Evolutionary conservation across 305 asterid genomes (phyloP).

Genomic region (Coffea humblotiana): DNA sequence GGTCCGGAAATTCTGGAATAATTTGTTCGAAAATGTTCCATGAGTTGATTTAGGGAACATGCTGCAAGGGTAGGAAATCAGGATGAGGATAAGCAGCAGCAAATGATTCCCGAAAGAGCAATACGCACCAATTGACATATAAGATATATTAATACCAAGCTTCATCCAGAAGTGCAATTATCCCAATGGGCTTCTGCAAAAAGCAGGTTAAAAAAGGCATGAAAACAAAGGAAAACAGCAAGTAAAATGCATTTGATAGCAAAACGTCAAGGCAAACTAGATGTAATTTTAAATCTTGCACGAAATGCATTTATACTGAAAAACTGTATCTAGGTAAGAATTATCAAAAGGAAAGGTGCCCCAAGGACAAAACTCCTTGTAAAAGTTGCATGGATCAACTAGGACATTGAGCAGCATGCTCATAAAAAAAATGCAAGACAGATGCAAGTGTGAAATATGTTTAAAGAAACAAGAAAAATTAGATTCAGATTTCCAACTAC

Average conservation of each 20-base stretch:
- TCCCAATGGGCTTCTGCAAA: slow-evolving; percentile 95
- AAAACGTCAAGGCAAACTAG: background rate
- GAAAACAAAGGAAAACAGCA: slow-evolving; percentile 24
- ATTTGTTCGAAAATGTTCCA: slow-evolving; percentile 86
- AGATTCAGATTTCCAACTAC: background rate
- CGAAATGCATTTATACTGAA: background rate
- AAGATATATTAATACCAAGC: slow-evolving; percentile 67
- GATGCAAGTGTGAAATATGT: too few relatives aligned
- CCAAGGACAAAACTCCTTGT: background rate
- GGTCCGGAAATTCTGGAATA: slow-evolving; percentile 73
- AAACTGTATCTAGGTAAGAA: background rate
- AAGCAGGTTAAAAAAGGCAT: slow-evolving; percentile 24
- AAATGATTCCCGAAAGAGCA: slow-evolving; percentile 22
- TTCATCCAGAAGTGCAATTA: slow-evolving; percentile 93
- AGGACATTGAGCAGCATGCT: too few relatives aligned
- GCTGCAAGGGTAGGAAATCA: slow-evolving; percentile 47
- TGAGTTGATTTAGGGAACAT: slow-evolving; percentile 99
- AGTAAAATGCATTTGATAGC: background rate
- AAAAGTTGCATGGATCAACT: background rate
- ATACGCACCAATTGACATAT: slow-evolving; percentile 29
- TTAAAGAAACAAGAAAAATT: background rate
- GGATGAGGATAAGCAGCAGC: slow-evolving; percentile 32
- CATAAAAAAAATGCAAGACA: too few relatives aligned
- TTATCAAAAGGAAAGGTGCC: background rate
- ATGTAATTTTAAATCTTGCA: background rate